phyloP scores from a whole-genome alignment of 2,329 filamentous ascomycete genomes.

The Orbilia javanica region DNA sequence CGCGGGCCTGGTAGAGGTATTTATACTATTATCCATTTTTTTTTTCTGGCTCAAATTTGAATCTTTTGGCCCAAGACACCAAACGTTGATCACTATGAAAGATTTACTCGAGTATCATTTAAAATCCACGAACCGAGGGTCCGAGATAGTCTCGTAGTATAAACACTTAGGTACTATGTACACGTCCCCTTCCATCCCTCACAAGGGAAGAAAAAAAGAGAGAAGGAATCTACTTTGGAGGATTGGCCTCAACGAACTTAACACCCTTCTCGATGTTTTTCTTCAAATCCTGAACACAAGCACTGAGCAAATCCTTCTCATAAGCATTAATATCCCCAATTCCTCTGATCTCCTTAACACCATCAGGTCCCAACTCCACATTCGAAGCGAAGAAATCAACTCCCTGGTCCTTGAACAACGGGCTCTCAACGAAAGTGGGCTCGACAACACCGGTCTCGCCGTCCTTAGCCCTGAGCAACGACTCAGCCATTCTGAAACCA shows the following conservation, averaged over 20 bases:
- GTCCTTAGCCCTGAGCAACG: slow-evolving; percentile 88
- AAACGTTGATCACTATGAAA: too few relatives aligned
- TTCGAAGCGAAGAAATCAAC: slow-evolving; percentile 96
- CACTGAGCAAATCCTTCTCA: slow-evolving; percentile 91
- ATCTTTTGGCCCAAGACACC: too few relatives aligned
- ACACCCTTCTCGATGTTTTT: slow-evolving; percentile 67
- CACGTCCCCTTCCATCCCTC: too few relatives aligned
- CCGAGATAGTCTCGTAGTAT: too few relatives aligned
- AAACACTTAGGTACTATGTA: background rate
- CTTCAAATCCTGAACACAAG: slow-evolving; percentile 84
- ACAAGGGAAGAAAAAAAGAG: too few relatives aligned
- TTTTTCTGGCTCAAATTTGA: too few relatives aligned
- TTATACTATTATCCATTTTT: too few relatives aligned
- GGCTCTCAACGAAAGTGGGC: slow-evolving; percentile 96
- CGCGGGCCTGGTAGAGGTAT: too few relatives aligned
- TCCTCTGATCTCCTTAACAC: slow-evolving; percentile 92
- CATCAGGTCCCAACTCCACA: slow-evolving; percentile 95
- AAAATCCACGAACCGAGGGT: too few relatives aligned
- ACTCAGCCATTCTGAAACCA: slow-evolving; percentile 86
- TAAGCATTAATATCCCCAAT: slow-evolving; percentile 84
- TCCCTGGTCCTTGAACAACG: slow-evolving; percentile 98
- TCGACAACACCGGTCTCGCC: slow-evolving; percentile 96
- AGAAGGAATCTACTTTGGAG: slow-evolving; percentile 40
- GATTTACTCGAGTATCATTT: too few relatives aligned
- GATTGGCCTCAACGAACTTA: slow-evolving; percentile 61